Conservation (phyloP, 2,329 filamentous ascomycete genomes). For the Aureobasidium sp. region DNA sequence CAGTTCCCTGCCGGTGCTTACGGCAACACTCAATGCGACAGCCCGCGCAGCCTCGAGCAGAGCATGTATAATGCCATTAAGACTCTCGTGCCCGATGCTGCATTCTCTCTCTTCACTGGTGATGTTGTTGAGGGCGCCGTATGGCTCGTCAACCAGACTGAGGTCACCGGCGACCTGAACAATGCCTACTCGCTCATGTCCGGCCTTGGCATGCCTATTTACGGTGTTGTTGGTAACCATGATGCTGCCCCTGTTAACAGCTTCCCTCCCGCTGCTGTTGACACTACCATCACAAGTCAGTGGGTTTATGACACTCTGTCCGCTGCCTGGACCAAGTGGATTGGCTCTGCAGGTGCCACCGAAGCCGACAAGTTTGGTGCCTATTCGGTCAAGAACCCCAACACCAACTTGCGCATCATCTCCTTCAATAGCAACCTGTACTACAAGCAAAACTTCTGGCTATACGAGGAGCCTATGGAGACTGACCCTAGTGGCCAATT, state of each 20-base stretch:
- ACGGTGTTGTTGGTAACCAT: constrained; percentile 52
- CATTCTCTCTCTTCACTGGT: constrained; percentile 54
- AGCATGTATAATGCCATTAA: constrained; percentile 44
- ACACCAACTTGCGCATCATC: constrained; percentile 49
- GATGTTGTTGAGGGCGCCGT: constrained; percentile 50
- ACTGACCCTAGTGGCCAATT: constrained; percentile 48
- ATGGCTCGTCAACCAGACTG: constrained; percentile 31
- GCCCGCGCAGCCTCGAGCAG: constrained; percentile 44
- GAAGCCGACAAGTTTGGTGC: constrained; percentile 38
- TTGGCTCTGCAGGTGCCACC: constrained; percentile 34
- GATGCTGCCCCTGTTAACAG: constrained; percentile 35
- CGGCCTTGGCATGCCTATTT: constrained; percentile 38
- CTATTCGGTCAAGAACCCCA: constrained; percentile 42
- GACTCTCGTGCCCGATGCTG: constrained; percentile 36
- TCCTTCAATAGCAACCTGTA: constrained; percentile 55
- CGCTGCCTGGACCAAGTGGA: constrained; percentile 42
- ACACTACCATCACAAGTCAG: constrained; percentile 35
- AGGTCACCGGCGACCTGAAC: constrained; percentile 34
- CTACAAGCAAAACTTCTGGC: constrained; percentile 52
- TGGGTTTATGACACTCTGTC: constrained; percentile 50
- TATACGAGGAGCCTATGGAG: constrained; percentile 46
- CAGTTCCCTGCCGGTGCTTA: constrained; percentile 45
- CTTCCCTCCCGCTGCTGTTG: constrained; percentile 27
- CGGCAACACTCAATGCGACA: constrained; percentile 50
- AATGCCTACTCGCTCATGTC: constrained; percentile 44